phyloP scores from a whole-genome alignment of 345 rosid species.

The Populus pruinosa region DNA sequence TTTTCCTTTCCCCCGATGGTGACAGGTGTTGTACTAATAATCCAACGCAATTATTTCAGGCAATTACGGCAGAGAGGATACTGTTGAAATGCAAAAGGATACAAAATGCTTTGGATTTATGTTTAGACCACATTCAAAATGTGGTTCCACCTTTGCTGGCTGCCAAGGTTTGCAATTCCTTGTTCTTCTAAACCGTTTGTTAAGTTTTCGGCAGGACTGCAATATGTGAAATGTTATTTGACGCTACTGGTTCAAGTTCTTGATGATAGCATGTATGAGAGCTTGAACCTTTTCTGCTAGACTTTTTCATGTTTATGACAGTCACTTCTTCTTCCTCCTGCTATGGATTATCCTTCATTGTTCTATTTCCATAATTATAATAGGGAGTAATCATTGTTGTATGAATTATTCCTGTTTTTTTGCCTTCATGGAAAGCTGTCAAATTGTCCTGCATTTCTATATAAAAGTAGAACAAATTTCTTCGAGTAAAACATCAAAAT shows the following conservation, averaged over 20 bases:
- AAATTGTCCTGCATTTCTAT: too few species aligned
- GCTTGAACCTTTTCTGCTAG: neutral
- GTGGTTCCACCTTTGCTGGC: slow-evolving; percentile 33
- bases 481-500: too few species aligned
- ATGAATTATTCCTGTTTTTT: too few species aligned
- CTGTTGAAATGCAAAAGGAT: slow-evolving; percentile 29
- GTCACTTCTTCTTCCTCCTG: too few species aligned
- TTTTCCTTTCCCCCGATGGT: too few species aligned
- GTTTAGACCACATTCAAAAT: slow-evolving; percentile 33
- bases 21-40: neutral
- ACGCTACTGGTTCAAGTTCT: neutral
- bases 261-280: neutral
- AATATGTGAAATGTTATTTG: neutral
- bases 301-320: neutral
- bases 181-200: neutral
- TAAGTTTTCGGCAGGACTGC: neutral
- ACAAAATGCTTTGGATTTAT: slow-evolving; percentile 15
- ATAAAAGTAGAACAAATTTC: too few species aligned
- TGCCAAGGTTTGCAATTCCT: slow-evolving; percentile 28
- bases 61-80: slow-evolving; percentile 25
- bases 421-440: too few species aligned
- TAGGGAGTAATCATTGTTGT: too few species aligned
- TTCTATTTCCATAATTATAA: too few species aligned
- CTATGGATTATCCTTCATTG: too few species aligned
- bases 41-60: slow-evolving; percentile 19